A percentile compares a stretch with the other conserved stretches of the same genome.
Evolutionary conservation across 306 rosid species (phyloP).

Genomic region (Quillaja saponaria): DNA sequence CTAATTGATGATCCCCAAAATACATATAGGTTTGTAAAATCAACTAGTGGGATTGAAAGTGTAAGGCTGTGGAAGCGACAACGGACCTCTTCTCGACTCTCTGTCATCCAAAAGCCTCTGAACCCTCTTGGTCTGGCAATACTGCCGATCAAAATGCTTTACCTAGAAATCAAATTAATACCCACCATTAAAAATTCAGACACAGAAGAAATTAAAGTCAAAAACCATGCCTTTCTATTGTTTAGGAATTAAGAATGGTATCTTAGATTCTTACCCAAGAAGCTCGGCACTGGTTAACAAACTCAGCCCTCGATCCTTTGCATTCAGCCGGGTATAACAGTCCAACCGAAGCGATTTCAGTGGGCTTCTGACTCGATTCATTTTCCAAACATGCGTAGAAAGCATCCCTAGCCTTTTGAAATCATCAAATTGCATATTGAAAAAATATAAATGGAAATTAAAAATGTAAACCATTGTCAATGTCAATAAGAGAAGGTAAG

Average conservation of each 20-base stretch:
- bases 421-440: constrained; percentile 21
- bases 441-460: not conserved
- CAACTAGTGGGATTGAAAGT: constrained; percentile 51
- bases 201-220: not conserved
- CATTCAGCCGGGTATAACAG: constrained; percentile 79
- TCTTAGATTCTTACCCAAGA: constrained; percentile 93
- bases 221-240: not conserved
- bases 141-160: constrained; percentile 85
- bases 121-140: constrained; percentile 69
- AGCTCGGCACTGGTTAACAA: constrained; percentile 71
- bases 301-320: constrained; percentile 54
- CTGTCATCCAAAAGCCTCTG: constrained; percentile 92
- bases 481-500: not conserved
- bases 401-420: constrained; percentile 77
- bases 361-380: constrained; percentile 66
- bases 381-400: constrained; percentile 80
- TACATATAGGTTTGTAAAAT: not conserved
- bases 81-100: constrained; percentile 84
- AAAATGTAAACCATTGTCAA: not conserved
- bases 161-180: constrained; percentile 52
- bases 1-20: constrained; percentile 20
- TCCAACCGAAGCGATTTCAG: constrained; percentile 91
- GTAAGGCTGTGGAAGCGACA: constrained; percentile 66
- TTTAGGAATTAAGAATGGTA: not conserved
- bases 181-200: constrained; percentile 1